Evolutionary conservation across 1,284 basidiomycete genomes (phyloP).

Genomic region (Sanghuangporus sanghuang): DNA sequence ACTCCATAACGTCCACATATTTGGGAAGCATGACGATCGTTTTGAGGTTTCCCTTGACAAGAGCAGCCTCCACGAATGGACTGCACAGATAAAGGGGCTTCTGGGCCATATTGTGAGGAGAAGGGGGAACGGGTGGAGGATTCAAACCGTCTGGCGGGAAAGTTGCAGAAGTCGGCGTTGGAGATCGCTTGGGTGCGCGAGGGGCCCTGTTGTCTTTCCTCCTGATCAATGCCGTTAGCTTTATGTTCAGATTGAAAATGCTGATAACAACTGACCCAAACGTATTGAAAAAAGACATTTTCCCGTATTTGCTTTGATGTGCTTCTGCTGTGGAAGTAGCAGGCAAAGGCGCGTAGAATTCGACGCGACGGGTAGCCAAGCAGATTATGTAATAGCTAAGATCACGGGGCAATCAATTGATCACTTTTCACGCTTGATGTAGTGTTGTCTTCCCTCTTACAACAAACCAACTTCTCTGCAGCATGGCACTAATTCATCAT

Average conservation of each 20-base stretch:
- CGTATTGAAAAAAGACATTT: conserved; percentile 16
- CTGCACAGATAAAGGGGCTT: conserved; percentile 89
- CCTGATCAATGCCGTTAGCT: conserved; percentile 30
- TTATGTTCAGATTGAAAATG: conserved; percentile 3
- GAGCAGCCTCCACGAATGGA: conserved; percentile 93
- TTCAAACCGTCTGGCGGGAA: conserved; percentile 43
- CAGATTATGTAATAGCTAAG: not conserved
- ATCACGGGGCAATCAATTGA: not conserved
- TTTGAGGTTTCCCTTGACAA: conserved; percentile 98
- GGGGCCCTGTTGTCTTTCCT: conserved; percentile 68
- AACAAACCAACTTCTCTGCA: no score
- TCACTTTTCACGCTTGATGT: not conserved
- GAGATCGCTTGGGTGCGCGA: conserved; percentile 56
- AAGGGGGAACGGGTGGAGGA: conserved; percentile 37
- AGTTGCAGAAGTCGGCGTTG: conserved; percentile 64
- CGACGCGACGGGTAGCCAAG: no score
- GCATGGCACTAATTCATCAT: not conserved
- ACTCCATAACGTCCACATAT: conserved; percentile 96
- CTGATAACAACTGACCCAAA: conserved; percentile 6
- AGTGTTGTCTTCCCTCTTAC: no score
- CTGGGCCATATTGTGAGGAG: conserved; percentile 31
- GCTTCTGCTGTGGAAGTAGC: not conserved
- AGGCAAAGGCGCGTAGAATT: not conserved
- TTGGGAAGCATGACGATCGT: conserved; percentile 97
- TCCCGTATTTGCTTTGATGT: not conserved